Evolutionary conservation across 2,329 filamentous ascomycete genomes (phyloP), one percentile per base, ranked within the genome.

Genomic region (Rutstroemia sp.): DNA sequence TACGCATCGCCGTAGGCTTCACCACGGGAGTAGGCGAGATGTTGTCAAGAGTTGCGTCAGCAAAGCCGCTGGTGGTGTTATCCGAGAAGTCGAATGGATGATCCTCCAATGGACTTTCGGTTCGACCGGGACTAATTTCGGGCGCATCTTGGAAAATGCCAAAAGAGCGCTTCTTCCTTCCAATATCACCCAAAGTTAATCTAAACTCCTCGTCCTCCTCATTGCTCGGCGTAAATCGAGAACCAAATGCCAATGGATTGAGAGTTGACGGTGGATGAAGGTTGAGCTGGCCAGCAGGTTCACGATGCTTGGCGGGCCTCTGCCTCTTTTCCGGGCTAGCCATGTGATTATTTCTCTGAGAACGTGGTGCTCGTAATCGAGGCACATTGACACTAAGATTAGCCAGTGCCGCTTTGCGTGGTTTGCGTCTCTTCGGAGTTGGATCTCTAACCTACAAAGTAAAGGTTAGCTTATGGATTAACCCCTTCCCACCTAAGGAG

Each of bases 181-280:
- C 53, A 56, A 64, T 61, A 18, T 60, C 60, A 18, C 63, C 65
- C 30, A 66, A 34, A 2, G 66, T 68, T 54, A 69, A 46, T 57
- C 60, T 59, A 55, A 69, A 67, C 45, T 70, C 67, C 52, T 69
- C 67, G 18, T 67, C 59, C 50, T 70, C 67, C 7, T 70, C 67
- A 12, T 57, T 52, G 34, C 56, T 66, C 39, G 65, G 62, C 41
- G 60, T 53, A 49, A 64, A 63, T 50, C 54, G 30, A 27, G 55
- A 49, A 56, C 58, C 61, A 27, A 62, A 58, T 23, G 59, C 60
- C 18, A 66, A 58, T 16, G 63, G 63, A 52, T 67, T 67, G n/a
- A 63, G 57, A 30, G 51, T 55, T 42, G 61, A 60, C 39, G 58
- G 27, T 38, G 61, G 59, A 37, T 59, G 19, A 25, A 58, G 54